Evolutionary conservation across 1,139 yeast species (phyloP), one percentile per base, ranked within the genome.

Genomic region (Schizosaccharomyces versatilis): DNA sequence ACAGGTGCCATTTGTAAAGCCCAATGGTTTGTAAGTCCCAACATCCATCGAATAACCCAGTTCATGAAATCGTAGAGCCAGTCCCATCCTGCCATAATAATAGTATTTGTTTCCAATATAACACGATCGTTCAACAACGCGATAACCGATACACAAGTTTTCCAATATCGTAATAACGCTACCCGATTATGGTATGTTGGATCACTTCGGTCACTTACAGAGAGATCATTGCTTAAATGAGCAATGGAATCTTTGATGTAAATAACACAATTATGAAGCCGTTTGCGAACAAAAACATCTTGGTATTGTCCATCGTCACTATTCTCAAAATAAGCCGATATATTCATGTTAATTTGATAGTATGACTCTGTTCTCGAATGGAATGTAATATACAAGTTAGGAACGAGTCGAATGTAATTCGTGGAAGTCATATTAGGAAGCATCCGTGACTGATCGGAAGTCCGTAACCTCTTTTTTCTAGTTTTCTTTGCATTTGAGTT

Each of bases 41-140:
- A 14, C 17, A 49, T 14, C n/a, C 38, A 49, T 12, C 52, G 42
- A 17, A 38, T 17, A 5, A 49, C 52, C 41, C 42, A 38, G 10
- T 39, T 38, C 41, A 49, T 49, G 38, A 49, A 49, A 36, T 49
- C 52, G 36, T 49, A 49, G 8, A 38, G 14, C 52, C 52, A 49
- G 17, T 39, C 42, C 52, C 52, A 49, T 8, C 52, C 52, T 7
- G 41, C 52, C 36, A 24, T 38, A 6, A 49, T 49, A 7, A 44
- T 44, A 7, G 49, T 44, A n/a, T 44, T 44, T 32, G 49, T n/a
- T 44, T 44, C 49, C 32, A 44, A 24, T 7, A 32, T 17, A n/a
- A 32, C 49, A 8, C 14, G 19, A 6, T 24, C 49, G 14, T 44
- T 36, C 36, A 44, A 10, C 8, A 44, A 36, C 36, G 32, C 49